Base-by-base conservation (phyloP, 768 basidiomycete species). In the Coprinellus aureogranulatus region DNA sequence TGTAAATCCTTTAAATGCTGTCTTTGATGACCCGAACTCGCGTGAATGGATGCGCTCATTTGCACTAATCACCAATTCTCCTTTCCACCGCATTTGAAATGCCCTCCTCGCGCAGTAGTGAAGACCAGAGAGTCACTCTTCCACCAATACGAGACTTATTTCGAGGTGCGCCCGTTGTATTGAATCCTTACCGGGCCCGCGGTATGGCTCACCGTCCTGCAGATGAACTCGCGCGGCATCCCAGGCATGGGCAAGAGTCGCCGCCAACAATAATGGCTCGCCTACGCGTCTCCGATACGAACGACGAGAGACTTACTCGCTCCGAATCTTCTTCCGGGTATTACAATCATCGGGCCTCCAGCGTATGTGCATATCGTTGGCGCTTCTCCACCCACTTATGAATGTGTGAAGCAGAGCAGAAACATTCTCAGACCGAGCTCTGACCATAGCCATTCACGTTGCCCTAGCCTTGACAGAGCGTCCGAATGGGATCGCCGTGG, bases 61-160 rank as follows among this genome's bases (percentile, higher is more conserved):
- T 22, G 8, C 25, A 31, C 20, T 26, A 51, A 47, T 42, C 57
- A 51, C 57, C 51, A 41, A 28, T 31, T 30, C 42, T 45, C 52
- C 46, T 46, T 54, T 54, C 44, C 41, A 23, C 59, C 40, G 44
- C 56, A 23, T 31, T 48, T 9, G 30, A 37, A 26, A 58, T 58
- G 57, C 26, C 52, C 52, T 28, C 52, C 37, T 58, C 50, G 14
- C 26, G 9, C 20, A 22, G 22, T n/a, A 26, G 53, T 22, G 10
- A 3, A 16, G 27, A 25, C 37, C 57, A 51, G 9, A 81, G 86
- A 44, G 85, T 85, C 54, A 86, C 82, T 16, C 83, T 90, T 58
- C 88, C 88, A 40, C 80, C 87, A 47, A 88, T 90, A 55, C 84
- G 86, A 50, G 85, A 87, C 69, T 71, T 89, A 58, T 85, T 89